Percentiles rank a stretch among this genome's conserved stretches.
Evolutionary conservation across 352 stramenopile genomes (phyloP).

Genomic region (Phytopythium sindhum): DNA sequence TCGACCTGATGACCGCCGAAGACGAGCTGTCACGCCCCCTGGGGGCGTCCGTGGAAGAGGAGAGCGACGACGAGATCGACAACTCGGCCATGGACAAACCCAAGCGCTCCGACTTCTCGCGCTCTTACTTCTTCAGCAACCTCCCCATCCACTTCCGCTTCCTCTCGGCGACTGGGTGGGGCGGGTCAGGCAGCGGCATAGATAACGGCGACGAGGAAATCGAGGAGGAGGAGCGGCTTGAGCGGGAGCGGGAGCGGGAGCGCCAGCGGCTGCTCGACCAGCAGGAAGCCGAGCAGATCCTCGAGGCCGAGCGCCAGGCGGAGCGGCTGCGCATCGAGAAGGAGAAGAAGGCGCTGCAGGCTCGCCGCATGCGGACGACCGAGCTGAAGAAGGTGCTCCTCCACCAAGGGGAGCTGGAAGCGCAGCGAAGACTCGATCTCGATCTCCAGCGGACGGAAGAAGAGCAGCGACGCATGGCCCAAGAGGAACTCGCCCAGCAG

Average conservation of each 20-base stretch:
- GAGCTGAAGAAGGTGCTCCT: conserved; percentile 36
- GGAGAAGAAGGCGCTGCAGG: conserved; percentile 48
- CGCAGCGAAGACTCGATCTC: conserved; percentile 29
- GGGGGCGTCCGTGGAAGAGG: conserved; percentile 40
- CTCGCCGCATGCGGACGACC: conserved; percentile 16
- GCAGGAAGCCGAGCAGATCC: conserved; percentile 52
- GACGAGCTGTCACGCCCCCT: conserved; percentile 32
- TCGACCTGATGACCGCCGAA: conserved; percentile 26
- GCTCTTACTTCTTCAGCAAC: conserved; percentile 71
- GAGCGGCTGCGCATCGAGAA: conserved; percentile 54
- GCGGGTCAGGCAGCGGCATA: conserved; percentile 44
- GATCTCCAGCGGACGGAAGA: conserved; percentile 23
- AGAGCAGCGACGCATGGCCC: conserved; percentile 26
- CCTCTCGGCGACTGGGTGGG: conserved; percentile 42
- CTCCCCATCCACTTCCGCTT: conserved; percentile 43
- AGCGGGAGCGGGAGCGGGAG: conserved; percentile 54
- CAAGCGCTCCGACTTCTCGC: conserved; percentile 64
- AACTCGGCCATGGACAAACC: conserved; percentile 23
- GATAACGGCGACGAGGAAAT: conserved; percentile 75
- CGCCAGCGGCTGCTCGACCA: conserved; percentile 57
- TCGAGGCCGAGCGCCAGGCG: conserved; percentile 48
- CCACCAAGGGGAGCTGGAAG: conserved; percentile 53
- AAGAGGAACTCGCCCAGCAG: conserved; percentile 35
- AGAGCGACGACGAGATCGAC: conserved; percentile 27
- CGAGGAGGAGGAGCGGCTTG: conserved; percentile 62